phyloP scores from a whole-genome alignment of 2,329 filamentous ascomycete genomes.

The Ceratocystis colombiana region DNA sequence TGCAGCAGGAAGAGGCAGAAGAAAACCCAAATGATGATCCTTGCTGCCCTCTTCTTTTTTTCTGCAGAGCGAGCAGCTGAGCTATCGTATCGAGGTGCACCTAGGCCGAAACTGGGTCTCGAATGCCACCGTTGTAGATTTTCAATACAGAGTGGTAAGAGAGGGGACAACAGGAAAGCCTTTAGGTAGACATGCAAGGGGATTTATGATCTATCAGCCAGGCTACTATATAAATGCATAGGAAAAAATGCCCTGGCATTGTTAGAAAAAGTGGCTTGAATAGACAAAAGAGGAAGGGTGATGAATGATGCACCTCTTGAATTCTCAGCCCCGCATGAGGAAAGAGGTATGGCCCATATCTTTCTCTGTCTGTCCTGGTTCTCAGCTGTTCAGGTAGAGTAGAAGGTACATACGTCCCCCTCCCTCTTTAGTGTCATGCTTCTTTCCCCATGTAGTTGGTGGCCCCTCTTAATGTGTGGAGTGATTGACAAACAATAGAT shows the following conservation, averaged over 20 bases:
- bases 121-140: slow-evolving; percentile 7
- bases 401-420: not conserved
- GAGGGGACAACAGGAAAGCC: not conserved
- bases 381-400: not conserved
- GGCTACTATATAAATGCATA: not conserved
- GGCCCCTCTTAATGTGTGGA: not conserved
- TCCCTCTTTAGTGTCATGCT: not conserved
- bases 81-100: not conserved
- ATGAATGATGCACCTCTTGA: not conserved
- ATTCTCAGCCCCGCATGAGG: not conserved
- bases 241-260: not conserved
- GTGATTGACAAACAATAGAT: not conserved
- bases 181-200: not conserved
- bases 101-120: not conserved
- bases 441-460: not conserved
- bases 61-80: not conserved
- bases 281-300: not conserved
- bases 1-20: not conserved
- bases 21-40: not conserved
- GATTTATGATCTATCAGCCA: not conserved
- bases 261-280: not conserved
- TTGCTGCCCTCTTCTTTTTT: not conserved
- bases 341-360: not conserved
- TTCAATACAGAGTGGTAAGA: not conserved
- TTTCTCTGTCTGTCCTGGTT: not conserved